Evolutionary conservation across 2,329 filamentous ascomycete species (phyloP).

Genomic region (Talaromyces marneffei): DNA sequence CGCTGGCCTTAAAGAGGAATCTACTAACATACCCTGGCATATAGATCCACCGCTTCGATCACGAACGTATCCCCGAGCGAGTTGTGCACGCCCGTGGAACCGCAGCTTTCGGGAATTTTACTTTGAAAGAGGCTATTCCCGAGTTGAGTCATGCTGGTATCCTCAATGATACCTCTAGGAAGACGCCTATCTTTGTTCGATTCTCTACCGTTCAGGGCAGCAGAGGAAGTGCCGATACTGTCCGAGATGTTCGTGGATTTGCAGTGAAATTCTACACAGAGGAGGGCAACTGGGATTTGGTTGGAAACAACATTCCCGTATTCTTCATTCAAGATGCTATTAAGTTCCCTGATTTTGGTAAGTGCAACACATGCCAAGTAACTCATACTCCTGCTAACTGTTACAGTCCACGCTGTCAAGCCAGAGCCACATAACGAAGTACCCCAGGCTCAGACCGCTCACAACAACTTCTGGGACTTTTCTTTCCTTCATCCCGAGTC

Average conservation of each 20-base stretch:
- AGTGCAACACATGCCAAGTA: neutral
- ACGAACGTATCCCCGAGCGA: conserved; percentile 63
- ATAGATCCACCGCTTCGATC: conserved; percentile 62
- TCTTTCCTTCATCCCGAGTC: conserved; percentile 62
- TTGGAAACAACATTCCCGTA: conserved; percentile 68
- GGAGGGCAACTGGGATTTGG: conserved; percentile 71
- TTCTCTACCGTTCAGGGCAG: conserved; percentile 75
- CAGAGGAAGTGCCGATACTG: conserved; percentile 70
- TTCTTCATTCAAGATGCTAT: conserved; percentile 73
- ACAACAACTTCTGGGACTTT: conserved; percentile 77
- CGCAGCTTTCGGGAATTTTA: conserved; percentile 63
- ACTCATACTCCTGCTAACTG: neutral
- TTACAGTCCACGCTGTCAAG: conserved; percentile 51
- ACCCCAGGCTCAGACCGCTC: conserved; percentile 63
- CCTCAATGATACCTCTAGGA: conserved; percentile 61
- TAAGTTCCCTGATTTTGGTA: conserved; percentile 63
- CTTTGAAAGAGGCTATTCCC: conserved; percentile 56
- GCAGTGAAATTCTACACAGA: conserved; percentile 72
- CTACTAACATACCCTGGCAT: neutral
- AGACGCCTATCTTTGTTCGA: conserved; percentile 61
- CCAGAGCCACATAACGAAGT: conserved; percentile 66
- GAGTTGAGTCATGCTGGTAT: conserved; percentile 60
- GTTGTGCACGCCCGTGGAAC: conserved; percentile 63
- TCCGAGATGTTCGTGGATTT: conserved; percentile 77
- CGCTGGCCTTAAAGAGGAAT: no score